These are phyloP conservation scores for Chlorella sorokiniana DNA, from an alignment of 139 green algal species.

Conservation along the genomic window DNA sequence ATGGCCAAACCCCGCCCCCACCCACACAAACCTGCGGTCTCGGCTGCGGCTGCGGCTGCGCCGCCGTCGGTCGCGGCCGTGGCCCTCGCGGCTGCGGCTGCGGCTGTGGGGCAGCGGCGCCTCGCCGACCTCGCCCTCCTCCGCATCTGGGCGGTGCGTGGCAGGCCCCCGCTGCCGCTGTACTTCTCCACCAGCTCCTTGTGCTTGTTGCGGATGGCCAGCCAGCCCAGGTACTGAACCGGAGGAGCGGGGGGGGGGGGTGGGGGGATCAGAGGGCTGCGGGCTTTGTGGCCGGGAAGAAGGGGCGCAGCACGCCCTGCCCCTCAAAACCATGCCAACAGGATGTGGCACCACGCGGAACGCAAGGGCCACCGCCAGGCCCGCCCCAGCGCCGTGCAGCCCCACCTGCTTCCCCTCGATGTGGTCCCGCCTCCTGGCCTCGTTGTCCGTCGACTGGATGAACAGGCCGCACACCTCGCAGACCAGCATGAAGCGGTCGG, in stretches of 20 bases:
- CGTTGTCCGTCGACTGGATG: slow-evolving; percentile 86
- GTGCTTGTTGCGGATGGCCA: slow-evolving; percentile 73
- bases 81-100: background rate
- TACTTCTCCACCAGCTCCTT: slow-evolving; percentile 60
- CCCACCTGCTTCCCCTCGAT: slow-evolving; percentile 87
- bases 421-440: slow-evolving; percentile 81
- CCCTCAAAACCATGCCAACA: no score
- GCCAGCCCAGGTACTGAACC: slow-evolving; percentile 20
- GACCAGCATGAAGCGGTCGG: slow-evolving; percentile 7
- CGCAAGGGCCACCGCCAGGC: no score
- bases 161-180: slow-evolving; percentile 4
- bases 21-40: background rate
- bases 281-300: background rate
- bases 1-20: no score
- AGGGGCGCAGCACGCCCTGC: background rate
- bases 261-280: background rate
- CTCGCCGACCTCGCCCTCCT: slow-evolving; percentile 15
- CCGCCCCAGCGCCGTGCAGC: no score
- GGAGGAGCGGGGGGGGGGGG: background rate
- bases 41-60: slow-evolving; percentile 26
- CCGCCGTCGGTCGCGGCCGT: background rate
- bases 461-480: slow-evolving; percentile 81
- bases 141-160: no score
- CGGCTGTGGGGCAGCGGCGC: background rate
- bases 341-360: no score